These are phyloP conservation scores for Acrocalymma vagum DNA, from an alignment of 2,329 filamentous ascomycete species.

Conservation along the genomic window DNA sequence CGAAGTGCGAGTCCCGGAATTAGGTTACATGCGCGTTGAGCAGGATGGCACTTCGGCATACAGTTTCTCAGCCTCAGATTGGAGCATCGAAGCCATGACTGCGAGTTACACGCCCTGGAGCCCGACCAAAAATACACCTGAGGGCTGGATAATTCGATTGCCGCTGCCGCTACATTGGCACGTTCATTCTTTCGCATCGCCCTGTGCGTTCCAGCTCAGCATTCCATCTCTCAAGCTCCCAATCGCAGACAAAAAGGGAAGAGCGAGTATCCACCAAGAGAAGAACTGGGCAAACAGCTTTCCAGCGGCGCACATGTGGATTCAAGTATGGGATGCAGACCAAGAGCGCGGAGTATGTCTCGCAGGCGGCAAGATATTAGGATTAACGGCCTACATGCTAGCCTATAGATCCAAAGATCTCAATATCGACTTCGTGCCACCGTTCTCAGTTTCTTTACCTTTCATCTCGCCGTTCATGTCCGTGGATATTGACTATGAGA, in stretches of 20 bases:
- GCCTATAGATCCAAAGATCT: conserved; percentile 52
- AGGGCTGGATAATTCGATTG: conserved; percentile 54
- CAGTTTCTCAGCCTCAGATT: conserved; percentile 37
- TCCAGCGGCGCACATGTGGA: conserved; percentile 52
- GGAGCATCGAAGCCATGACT: conserved; percentile 52
- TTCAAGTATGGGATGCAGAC: conserved; percentile 36
- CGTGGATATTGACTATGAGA: conserved; percentile 51
- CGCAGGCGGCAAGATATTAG: conserved; percentile 44
- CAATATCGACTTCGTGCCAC: conserved; percentile 54
- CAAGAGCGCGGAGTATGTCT: conserved; percentile 35
- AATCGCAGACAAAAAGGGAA: conserved; percentile 37
- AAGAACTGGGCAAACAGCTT: conserved; percentile 62
- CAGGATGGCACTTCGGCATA: conserved; percentile 50
- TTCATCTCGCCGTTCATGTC: conserved; percentile 53
- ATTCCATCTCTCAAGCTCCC: conserved; percentile 42
- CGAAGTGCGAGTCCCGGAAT: conserved; percentile 48
- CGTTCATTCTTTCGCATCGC: conserved; percentile 56
- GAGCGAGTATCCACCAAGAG: conserved; percentile 56
- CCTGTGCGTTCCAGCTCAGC: conserved; percentile 48
- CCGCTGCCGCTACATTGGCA: conserved; percentile 62
- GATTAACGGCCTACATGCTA: conserved; percentile 54
- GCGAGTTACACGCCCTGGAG: conserved; percentile 51
- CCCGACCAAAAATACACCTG: conserved; percentile 48
- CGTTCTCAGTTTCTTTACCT: conserved; percentile 49
- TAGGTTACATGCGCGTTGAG: conserved; percentile 50